Evolutionary conservation across 2,329 filamentous ascomycete genomes (phyloP), one percentile per base, ranked within the genome.

Genomic region (Sporothrix phasma): DNA sequence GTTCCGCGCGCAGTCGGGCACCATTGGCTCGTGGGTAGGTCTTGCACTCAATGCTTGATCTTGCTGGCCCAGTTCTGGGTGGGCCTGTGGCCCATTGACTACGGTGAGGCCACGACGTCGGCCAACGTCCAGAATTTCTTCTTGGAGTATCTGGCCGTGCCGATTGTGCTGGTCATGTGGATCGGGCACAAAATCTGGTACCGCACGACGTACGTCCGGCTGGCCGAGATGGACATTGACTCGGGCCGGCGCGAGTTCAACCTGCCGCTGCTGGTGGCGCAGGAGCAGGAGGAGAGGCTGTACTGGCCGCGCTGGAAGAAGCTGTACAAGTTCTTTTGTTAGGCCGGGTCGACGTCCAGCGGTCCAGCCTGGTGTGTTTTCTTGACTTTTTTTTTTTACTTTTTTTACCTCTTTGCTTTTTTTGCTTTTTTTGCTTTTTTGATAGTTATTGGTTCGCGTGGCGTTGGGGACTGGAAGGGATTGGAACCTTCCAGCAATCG

Each of bases 11-110:
- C 90, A 95, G 72, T 84, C 89, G 4, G 93, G 93, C 66, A 78
- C 94, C 8, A 69, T 82, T 10, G 93, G 92, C 10, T 95, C 90
- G 2, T 97, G 87, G 80, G 66, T 94, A 34, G 92, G 92, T 26
- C 81, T 96, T 64, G 68, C 78, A 37, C 84, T 96, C 73, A 96
- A 96, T 76, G 64, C 81, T 76, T 93, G 45, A 86, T 96, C 34
- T 81, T 97, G 31, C 73, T 88, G 53, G 90, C 89, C 1, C 92
- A 97, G 73, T 93, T 96, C 78, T 97, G 91, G 89, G 87, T 89
- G 59, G 90, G 89, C 31, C 86, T 89, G 3, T 92, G 86, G 72
- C 92, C 92, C 3, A 81, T 93, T 56, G 82, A 78, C 26, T 87
- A 83, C 71, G 70, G 71, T 4, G 62, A 75, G 0, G 78, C 78